Percentiles rank a stretch among this genome's conserved stretches.
These are phyloP conservation scores for Suillus lakei DNA, from an alignment of 768 basidiomycete species.

Conservation along the genomic window DNA sequence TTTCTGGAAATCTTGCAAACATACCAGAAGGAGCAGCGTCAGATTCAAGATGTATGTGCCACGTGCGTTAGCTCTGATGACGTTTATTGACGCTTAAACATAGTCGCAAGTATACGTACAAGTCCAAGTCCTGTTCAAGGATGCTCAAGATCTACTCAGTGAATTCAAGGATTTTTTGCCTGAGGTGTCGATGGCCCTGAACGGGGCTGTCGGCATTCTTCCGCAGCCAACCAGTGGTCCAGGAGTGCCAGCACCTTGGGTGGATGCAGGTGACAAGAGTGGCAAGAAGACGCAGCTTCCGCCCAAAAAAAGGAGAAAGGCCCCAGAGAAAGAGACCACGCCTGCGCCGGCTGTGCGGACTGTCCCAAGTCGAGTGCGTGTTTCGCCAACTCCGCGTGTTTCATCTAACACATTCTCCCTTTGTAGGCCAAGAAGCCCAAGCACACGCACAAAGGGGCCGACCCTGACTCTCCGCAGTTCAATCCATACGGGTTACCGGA, in stretches of 20 bases:
- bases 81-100: conserved; percentile 13
- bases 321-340: conserved; percentile 69
- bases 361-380: conserved; percentile 51
- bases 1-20: conserved; percentile 88
- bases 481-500: conserved; percentile 49
- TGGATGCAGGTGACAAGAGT: conserved; percentile 45
- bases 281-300: conserved; percentile 48
- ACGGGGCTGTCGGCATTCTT: conserved; percentile 50
- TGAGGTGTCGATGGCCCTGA: conserved; percentile 54
- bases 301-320: conserved; percentile 65
- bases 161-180: conserved; percentile 87
- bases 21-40: conserved; percentile 83
- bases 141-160: conserved; percentile 75
- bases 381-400: conserved; percentile 1
- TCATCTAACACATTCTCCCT: conserved; percentile 8
- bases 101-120: conserved; percentile 81
- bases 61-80: conserved; percentile 11
- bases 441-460: conserved; percentile 63
- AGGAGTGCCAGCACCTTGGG: conserved; percentile 42
- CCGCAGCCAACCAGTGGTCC: conserved; percentile 49
- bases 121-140: conserved; percentile 81
- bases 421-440: conserved; percentile 66
- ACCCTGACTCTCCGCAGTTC: conserved; percentile 53
- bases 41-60: conserved; percentile 67
- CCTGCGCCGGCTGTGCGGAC: conserved; percentile 59